Evolutionary conservation across 2,329 filamentous ascomycete genomes (phyloP), one percentile per base, ranked within the genome.

Genomic region (Thermothelomyces thermophilus): DNA sequence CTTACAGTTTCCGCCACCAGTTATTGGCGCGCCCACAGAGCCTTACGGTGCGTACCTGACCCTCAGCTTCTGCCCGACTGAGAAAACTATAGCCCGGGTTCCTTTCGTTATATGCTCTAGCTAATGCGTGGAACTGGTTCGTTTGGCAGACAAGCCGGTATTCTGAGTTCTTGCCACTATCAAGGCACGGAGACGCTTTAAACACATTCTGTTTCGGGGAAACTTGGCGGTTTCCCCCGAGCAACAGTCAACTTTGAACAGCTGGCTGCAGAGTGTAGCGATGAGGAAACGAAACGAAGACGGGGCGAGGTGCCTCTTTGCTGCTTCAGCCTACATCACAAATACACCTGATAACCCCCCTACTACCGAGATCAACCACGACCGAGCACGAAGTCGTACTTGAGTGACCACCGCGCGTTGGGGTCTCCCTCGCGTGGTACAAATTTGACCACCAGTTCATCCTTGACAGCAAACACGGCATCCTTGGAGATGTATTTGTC

Each of bases 401-500:
- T 59, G 3, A 69, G 54, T 47, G 64, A 58, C 45, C 66, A 59
- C 39, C 50, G 49, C 20, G 66, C 68, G 30, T 65, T 56, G 0
- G 61, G 46, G 35, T 66, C 62, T 13, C 55, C 59, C 14, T 63
- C 50, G 8, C 55, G 51, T 6, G 64, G 62, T 44, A 53, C 56
- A 54, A 71, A 70, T 14, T 63, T 54, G 5, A 70, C 63, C 5
- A 65, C 57, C 14, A 71, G 55, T 17, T 63, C 65, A 24, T 68
- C 62, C 62, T 71, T 71, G 14, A 71, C 69, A 1, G 68, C 69
- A 57, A 69, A 72, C 0, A 70, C 70, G 0, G 65, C 60, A 53
- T 72, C 69, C 28, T 67, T 63, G n/a, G 57, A 53, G n/a, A 85
- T 68, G 58, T 84, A 82, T 54, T 77, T 70, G 62, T 79, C 75